Percentiles rank a stretch among this genome's conserved stretches.
These are phyloP conservation scores for Calocybe gangraenosa DNA, from an alignment of 768 basidiomycete species.

Conservation along the genomic window DNA sequence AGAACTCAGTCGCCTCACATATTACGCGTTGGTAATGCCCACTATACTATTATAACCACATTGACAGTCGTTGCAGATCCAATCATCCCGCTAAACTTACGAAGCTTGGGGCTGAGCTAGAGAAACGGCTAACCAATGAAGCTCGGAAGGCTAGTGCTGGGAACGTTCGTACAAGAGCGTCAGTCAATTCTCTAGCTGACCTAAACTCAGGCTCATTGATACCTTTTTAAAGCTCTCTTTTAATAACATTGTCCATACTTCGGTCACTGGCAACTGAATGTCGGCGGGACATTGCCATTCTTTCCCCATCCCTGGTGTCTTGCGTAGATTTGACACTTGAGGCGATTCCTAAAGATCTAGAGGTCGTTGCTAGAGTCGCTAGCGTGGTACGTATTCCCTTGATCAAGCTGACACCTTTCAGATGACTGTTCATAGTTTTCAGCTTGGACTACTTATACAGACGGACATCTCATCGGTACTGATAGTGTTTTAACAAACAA, in stretches of 20 bases:
- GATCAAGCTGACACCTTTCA: background rate
- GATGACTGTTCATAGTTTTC: slow-evolving; percentile 55
- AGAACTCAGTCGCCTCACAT: slow-evolving; percentile 80
- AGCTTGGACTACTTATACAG: slow-evolving; percentile 89
- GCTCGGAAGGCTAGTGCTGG: slow-evolving; percentile 67
- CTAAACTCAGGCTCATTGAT: slow-evolving; percentile 8
- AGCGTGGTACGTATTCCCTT: slow-evolving; percentile 57
- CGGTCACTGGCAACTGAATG: slow-evolving; percentile 84
- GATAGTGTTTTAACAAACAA: slow-evolving; percentile 66
- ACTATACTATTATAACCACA: background rate
- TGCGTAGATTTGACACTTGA: slow-evolving; percentile 57
- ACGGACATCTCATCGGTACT: slow-evolving; percentile 77
- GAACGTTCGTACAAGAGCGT: slow-evolving; percentile 79
- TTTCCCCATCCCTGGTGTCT: slow-evolving; percentile 65
- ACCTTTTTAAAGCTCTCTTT: slow-evolving; percentile 49
- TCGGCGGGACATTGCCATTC: slow-evolving; percentile 72
- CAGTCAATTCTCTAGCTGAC: slow-evolving; percentile 27
- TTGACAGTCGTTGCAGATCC: slow-evolving; percentile 32
- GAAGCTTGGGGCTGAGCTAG: slow-evolving; percentile 72
- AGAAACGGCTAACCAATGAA: slow-evolving; percentile 67
- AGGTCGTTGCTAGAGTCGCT: slow-evolving; percentile 73
- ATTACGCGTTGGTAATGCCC: slow-evolving; percentile 54
- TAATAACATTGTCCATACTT: slow-evolving; percentile 81
- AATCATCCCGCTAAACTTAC: slow-evolving; percentile 78
- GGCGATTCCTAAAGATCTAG: slow-evolving; percentile 60